Conservation (phyloP, 2,329 filamentous ascomycete genomes). For the Aspergillus bombycis region DNA sequence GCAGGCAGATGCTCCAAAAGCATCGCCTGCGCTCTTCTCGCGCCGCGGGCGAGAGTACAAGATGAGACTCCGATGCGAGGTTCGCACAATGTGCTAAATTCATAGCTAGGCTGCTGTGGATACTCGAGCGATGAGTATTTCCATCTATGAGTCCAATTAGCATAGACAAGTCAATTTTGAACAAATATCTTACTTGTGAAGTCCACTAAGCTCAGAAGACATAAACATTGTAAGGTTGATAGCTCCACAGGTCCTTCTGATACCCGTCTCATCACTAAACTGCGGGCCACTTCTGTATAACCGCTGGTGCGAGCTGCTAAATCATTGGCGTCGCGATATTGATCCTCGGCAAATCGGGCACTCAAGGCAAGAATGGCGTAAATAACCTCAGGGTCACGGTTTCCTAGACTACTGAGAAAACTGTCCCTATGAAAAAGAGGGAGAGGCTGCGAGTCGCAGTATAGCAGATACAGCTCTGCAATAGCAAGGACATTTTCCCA, state of each 20-base stretch:
- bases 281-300: slow-evolving; percentile 43
- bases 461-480: slow-evolving; percentile 50
- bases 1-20: slow-evolving; percentile 48
- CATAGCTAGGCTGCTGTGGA: slow-evolving; percentile 50
- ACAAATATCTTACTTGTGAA: slow-evolving; percentile 40
- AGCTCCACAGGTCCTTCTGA: slow-evolving; percentile 45
- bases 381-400: slow-evolving; percentile 42
- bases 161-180: not conserved
- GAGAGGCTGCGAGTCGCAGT: slow-evolving; percentile 56
- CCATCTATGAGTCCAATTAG: slow-evolving; percentile 38
- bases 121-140: slow-evolving; percentile 49
- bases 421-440: slow-evolving; percentile 48
- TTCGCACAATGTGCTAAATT: slow-evolving; percentile 51
- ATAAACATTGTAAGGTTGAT: slow-evolving; percentile 48
- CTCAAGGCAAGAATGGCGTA: slow-evolving; percentile 46
- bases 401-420: slow-evolving; percentile 45
- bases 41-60: slow-evolving; percentile 18
- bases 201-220: slow-evolving; percentile 45
- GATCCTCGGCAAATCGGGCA: slow-evolving; percentile 45
- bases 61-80: slow-evolving; percentile 41
- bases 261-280: slow-evolving; percentile 43
- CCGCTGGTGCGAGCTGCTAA: slow-evolving; percentile 33
- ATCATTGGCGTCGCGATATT: slow-evolving; percentile 25
- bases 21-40: slow-evolving; percentile 43
- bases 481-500: slow-evolving; percentile 44